These are phyloP conservation scores for Verticillium isaacii DNA, from an alignment of 2,329 filamentous ascomycete species.

Conservation along the genomic window DNA sequence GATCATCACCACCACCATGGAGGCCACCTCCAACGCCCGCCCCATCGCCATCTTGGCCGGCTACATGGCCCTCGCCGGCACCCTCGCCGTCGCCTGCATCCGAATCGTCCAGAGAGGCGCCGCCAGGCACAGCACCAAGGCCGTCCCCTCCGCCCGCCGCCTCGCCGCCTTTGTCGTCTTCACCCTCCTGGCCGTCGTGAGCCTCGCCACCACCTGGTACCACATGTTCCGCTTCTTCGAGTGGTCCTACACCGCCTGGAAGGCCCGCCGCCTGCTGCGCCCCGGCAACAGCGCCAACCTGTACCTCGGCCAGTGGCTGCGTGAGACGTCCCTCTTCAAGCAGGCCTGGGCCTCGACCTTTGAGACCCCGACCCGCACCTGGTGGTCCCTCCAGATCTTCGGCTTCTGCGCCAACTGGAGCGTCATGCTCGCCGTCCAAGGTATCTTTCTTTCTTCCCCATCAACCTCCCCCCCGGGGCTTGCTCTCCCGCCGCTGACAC, in stretches of 20 bases:
- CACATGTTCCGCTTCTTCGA: constrained; percentile 20
- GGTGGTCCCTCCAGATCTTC: constrained; percentile 23
- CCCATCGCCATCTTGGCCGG: constrained; percentile 16
- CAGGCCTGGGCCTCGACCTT: constrained; percentile 20
- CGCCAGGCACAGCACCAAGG: background rate
- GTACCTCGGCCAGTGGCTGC: constrained; percentile 17
- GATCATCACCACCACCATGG: background rate
- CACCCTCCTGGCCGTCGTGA: constrained; percentile 15
- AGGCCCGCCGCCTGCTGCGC: background rate
- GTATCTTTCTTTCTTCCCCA: constrained; percentile 7
- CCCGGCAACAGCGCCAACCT: constrained; percentile 1
- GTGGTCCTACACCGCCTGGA: constrained; percentile 16
- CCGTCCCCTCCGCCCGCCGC: background rate
- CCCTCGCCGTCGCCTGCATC: constrained; percentile 13
- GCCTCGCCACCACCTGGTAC: constrained; percentile 20
- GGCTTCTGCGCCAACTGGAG: constrained; percentile 21
- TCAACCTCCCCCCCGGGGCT: background rate
- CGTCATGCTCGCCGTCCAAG: constrained; percentile 17
- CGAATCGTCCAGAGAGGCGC: constrained; percentile 6
- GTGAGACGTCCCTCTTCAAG: constrained; percentile 19
- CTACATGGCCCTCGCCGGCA: constrained; percentile 14
- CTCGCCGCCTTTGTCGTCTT: constrained; percentile 11
- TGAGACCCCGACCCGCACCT: constrained; percentile 15
- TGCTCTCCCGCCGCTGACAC: background rate
- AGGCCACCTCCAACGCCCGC: constrained; percentile 10